Evolutionary conservation across 495 filamentous ascomycete genomes (phyloP), one percentile per base, ranked within the genome.

Genomic region (Penicillium cosmopolitanum): DNA sequence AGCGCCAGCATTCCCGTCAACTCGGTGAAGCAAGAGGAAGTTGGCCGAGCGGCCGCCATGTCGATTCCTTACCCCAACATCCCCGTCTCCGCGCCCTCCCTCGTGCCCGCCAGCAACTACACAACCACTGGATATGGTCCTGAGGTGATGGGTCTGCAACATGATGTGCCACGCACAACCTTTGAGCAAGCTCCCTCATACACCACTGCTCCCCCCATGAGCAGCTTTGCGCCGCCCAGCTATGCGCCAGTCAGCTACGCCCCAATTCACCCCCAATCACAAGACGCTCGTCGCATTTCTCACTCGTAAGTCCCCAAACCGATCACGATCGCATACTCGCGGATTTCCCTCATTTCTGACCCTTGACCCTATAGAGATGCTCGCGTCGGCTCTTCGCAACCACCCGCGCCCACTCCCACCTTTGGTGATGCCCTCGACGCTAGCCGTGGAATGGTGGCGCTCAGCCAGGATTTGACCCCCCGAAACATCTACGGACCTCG

Each of bases 371-470:
- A 44, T 63, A 81, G 78, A 64, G 89, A 89, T 69, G 82, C 80
- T 73, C 83, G 87, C 44, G 83, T 86, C 63, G 83, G 82, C 69
- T 64, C 69, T 40, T 67, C 76, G 4, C 53, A 57, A 57, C 42
- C 56, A 43, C 72, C 69, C 48, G 66, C 72, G 52, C 51, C 75
- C 55, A 61, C 73, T 46, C 72, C 67, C 55, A 73, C 79, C 52
- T 76, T 73, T 56, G 68, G 75, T 56, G 92, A 96, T 68, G 90
- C 91, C n/a, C 85, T 97, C 48, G 92, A 96, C 67, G 92, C 92
- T 16, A 87, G 87, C 65, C 85, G 90, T 44, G 92, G 92, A 59
- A 97, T 98, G 91, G 84, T 97, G 21, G 91, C 93, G 9, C 90
- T 97, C 84, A 96, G 92, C 81, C 94, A 98, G 71, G 81, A 84